Evolutionary conservation across 306 rosid genomes (phyloP).

Genomic region (Malus domestica): DNA sequence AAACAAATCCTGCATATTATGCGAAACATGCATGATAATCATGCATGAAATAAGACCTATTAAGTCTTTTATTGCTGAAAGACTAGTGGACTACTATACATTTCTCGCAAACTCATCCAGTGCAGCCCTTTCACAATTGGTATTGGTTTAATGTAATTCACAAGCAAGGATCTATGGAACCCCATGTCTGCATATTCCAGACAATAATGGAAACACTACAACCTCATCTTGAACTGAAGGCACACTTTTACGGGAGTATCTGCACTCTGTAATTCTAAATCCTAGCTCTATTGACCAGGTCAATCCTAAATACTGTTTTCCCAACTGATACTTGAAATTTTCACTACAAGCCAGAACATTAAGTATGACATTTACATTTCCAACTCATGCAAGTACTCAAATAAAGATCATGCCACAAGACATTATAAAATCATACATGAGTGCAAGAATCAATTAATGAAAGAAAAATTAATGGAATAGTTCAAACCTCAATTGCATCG

Average conservation of each 20-base stretch:
- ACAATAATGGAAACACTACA: background rate
- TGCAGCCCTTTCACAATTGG: background rate
- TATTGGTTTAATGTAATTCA: background rate
- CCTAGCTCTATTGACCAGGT: background rate
- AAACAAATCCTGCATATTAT: background rate
- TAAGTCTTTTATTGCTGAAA: background rate
- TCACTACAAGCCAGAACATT: background rate
- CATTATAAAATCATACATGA: background rate
- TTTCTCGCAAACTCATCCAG: background rate
- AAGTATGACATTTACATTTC: background rate
- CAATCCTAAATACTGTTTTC: background rate
- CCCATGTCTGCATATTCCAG: background rate
- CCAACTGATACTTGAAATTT: background rate
- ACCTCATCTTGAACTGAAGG: background rate
- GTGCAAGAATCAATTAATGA: background rate
- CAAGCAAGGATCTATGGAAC: background rate
- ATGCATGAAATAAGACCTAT: background rate
- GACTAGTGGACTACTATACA: background rate
- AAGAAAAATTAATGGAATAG: conserved; percentile 1
- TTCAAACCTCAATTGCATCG: conserved; percentile 75
- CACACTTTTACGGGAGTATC: background rate
- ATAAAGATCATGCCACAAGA: background rate
- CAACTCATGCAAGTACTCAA: background rate
- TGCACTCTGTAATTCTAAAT: background rate
- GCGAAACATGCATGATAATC: background rate